Conservation (phyloP, 164 flowering plant genomes). For the Dillenia suffruticosa region DNA sequence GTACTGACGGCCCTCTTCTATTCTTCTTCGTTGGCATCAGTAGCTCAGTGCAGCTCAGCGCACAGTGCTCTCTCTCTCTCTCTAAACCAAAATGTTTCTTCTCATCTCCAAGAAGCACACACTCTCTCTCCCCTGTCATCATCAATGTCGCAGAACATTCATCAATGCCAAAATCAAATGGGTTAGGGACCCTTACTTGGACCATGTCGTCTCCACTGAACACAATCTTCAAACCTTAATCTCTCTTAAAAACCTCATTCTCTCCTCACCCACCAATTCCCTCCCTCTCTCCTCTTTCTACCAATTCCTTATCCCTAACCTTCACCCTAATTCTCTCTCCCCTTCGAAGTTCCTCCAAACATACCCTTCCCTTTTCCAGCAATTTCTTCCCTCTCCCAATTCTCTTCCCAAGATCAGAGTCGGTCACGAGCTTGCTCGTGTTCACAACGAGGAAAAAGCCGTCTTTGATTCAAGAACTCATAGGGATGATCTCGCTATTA, state of each 20-base stretch:
- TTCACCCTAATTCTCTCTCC: constrained; percentile 45
- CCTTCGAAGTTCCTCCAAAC: constrained; percentile 52
- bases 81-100: too few relatives aligned
- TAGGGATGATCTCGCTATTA: constrained; percentile 45
- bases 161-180: constrained; percentile 27
- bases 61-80: too few relatives aligned
- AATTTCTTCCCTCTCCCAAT: constrained; percentile 36
- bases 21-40: too few relatives aligned
- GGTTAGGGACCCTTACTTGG: constrained; percentile 78
- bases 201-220: constrained; percentile 83
- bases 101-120: too few relatives aligned
- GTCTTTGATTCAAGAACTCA: constrained; percentile 34
- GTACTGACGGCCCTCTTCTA: too few relatives aligned
- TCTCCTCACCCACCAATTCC: constrained; percentile 69
- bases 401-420: constrained; percentile 66
- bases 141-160: too few relatives aligned
- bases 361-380: constrained; percentile 69
- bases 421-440: constrained; percentile 43
- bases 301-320: constrained; percentile 6
- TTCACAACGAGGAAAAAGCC: constrained; percentile 60
- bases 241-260: constrained; percentile 67
- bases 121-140: too few relatives aligned
- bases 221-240: constrained; percentile 54
- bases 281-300: constrained; percentile 35
- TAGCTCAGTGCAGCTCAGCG: too few relatives aligned